phyloP scores from a whole-genome alignment of 352 stramenopile genomes.

The Phytophthora podocarpi region DNA sequence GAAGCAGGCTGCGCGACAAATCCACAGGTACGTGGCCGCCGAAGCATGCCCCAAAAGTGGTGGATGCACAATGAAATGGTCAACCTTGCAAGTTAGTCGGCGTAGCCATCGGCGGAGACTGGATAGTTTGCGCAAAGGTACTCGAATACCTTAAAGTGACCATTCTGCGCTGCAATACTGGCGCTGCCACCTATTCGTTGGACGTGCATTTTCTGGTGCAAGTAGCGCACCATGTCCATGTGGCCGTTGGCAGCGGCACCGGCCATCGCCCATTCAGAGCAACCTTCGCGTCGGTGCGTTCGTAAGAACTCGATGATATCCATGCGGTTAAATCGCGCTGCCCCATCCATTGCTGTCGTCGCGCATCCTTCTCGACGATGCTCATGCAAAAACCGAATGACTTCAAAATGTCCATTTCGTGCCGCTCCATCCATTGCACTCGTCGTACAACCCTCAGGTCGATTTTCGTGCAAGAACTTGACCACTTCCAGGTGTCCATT shows the following conservation, averaged over 20 bases:
- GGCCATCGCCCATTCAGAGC: conserved; percentile 24
- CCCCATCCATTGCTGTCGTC: too few species aligned
- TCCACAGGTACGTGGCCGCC: too few species aligned
- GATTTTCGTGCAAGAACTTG: conserved; percentile 23
- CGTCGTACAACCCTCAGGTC: conserved; percentile 11
- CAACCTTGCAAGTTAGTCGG: conserved; percentile 9
- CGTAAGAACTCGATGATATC: conserved; percentile 15
- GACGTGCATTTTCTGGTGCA: conserved; percentile 19
- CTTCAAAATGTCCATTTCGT: conserved; percentile 17
- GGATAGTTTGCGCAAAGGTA: conserved; percentile 23
- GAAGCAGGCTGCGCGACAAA: too few species aligned
- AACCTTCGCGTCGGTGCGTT: conserved; percentile 15
- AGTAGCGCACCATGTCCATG: conserved; percentile 19
- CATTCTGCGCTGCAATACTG: conserved; percentile 23
- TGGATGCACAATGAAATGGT: too few species aligned
- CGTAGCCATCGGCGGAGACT: conserved; percentile 6
- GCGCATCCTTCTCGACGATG: conserved; percentile 21
- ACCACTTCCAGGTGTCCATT: conserved; percentile 18
- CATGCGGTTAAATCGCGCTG: conserved; percentile 21
- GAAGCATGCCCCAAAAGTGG: too few species aligned
- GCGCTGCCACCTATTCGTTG: conserved; percentile 17
- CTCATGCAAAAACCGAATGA: conserved; percentile 20
- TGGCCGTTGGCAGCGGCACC: conserved; percentile 18
- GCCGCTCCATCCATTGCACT: conserved; percentile 19
- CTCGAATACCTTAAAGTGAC: conserved; percentile 18